Evolutionary conservation across 2,329 filamentous ascomycete species (phyloP).

Genomic region (Sporothrix variecibatus): DNA sequence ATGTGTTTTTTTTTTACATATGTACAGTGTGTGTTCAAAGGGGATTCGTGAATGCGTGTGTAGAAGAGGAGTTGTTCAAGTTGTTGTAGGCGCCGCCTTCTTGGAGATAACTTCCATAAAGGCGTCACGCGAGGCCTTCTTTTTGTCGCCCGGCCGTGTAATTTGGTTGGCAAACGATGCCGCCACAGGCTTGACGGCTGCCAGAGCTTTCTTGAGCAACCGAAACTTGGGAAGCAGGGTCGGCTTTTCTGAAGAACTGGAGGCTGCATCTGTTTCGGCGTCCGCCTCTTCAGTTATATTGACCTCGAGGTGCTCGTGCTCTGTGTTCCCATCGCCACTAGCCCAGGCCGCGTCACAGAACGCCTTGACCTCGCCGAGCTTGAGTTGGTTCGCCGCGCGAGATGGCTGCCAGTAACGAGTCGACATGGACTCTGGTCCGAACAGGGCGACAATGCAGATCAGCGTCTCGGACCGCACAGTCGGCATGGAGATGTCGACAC

Average conservation of each 20-base stretch:
- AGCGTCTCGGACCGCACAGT: constrained; percentile 36
- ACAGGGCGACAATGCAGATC: constrained; percentile 40
- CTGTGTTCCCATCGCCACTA: neutral
- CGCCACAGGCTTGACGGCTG: constrained; percentile 29
- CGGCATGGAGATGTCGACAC: constrained; percentile 34
- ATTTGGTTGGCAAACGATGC: constrained; percentile 23
- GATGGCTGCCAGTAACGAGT: constrained; percentile 31
- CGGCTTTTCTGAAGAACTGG: neutral
- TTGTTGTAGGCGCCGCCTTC: neutral
- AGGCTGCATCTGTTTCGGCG: constrained; percentile 26
- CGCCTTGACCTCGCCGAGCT: constrained; percentile 39
- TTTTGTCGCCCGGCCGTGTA: constrained; percentile 23
- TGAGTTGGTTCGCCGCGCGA: constrained; percentile 34
- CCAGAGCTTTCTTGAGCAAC: constrained; percentile 35
- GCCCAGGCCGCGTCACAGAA: constrained; percentile 45
- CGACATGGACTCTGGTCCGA: constrained; percentile 35
- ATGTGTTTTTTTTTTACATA: constrained; percentile 1
- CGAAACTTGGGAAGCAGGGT: constrained; percentile 37
- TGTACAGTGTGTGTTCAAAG: neutral
- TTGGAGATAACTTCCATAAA: constrained; percentile 17
- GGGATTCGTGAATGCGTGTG: neutral
- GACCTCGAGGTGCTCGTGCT: neutral
- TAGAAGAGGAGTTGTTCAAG: neutral
- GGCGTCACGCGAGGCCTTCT: constrained; percentile 10
- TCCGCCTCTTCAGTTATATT: neutral